These are phyloP conservation scores for Ceratobasidium sp. DNA, from an alignment of 1,284 basidiomycete species.

Conservation along the genomic window DNA sequence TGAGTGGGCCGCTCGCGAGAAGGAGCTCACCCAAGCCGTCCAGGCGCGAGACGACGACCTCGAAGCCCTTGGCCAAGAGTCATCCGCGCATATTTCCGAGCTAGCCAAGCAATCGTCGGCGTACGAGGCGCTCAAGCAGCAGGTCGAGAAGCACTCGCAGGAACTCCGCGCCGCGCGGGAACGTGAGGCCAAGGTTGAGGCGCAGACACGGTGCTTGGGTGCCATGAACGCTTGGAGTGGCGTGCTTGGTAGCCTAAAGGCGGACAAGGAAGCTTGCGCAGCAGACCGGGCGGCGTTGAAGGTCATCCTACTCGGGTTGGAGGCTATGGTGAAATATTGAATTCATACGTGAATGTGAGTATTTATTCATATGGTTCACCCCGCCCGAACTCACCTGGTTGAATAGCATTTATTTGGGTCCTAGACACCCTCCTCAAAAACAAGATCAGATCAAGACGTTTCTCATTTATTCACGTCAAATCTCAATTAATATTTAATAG, in stretches of 20 bases:
- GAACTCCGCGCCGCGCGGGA: constrained; percentile 14
- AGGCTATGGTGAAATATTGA: constrained; percentile 30
- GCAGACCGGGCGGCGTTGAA: constrained; percentile 32
- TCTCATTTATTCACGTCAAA: neutral
- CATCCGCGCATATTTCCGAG: constrained; percentile 24
- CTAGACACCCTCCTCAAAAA: constrained; percentile 17
- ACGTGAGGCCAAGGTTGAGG: constrained; percentile 11
- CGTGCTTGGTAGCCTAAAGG: constrained; percentile 15
- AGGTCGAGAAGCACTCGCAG: constrained; percentile 31
- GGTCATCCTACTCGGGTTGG: constrained; percentile 35
- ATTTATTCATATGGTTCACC: too few species aligned
- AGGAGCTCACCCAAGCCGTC: constrained; percentile 31
- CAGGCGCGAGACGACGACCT: constrained; percentile 38
- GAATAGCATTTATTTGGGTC: constrained; percentile 16
- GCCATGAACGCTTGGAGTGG: constrained; percentile 28
- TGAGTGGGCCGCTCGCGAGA: constrained; percentile 20
- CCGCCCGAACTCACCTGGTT: neutral
- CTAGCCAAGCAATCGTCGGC: constrained; percentile 9
- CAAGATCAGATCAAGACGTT: constrained; percentile 24
- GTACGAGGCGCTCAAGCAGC: constrained; percentile 22
- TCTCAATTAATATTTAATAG: constrained; percentile 38
- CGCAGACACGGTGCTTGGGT: constrained; percentile 13
- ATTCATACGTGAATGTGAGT: constrained; percentile 36
- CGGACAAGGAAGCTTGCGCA: constrained; percentile 31
- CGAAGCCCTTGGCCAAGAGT: constrained; percentile 25